Evolutionary conservation across 805 yeast genomes (phyloP).

Genomic region (Ogataea methanolica): DNA sequence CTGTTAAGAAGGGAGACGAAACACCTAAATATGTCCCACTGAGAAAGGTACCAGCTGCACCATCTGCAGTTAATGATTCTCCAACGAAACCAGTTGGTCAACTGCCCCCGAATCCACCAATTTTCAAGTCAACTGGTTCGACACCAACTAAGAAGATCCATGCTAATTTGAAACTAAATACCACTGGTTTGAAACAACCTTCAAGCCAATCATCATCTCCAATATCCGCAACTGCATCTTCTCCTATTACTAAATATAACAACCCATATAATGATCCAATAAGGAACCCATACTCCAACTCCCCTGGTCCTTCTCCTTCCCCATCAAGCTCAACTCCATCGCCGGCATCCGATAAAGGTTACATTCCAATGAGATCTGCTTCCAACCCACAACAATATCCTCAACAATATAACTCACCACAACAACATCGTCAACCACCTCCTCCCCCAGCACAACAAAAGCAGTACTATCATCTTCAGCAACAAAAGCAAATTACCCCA

Average conservation of each 20-base stretch:
- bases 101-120: conserved; percentile 24
- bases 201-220: conserved; percentile 6
- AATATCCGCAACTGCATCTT: background rate
- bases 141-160: conserved; percentile 10
- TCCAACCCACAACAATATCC: conserved; percentile 7
- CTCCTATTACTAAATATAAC: background rate
- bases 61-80: conserved; percentile 16
- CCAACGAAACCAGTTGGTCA: conserved; percentile 20
- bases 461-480: conserved; percentile 12
- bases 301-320: conserved; percentile 4
- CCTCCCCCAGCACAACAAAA: conserved; percentile 10
- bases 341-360: conserved; percentile 33
- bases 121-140: conserved; percentile 6
- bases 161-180: conserved; percentile 15
- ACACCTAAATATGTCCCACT: conserved; percentile 29
- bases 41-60: conserved; percentile 39
- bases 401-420: conserved; percentile 17
- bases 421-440: conserved; percentile 11
- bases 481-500: too few relatives aligned
- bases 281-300: conserved; percentile 2
- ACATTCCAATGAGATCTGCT: conserved; percentile 13
- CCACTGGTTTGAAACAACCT: conserved; percentile 2
- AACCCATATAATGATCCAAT: conserved; percentile 2
- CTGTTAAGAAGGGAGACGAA: background rate
- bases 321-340: conserved; percentile 12